These are phyloP conservation scores for Diaporthe citrichinensis DNA, from an alignment of 2,329 filamentous ascomycete genomes.

Conservation along the genomic window DNA sequence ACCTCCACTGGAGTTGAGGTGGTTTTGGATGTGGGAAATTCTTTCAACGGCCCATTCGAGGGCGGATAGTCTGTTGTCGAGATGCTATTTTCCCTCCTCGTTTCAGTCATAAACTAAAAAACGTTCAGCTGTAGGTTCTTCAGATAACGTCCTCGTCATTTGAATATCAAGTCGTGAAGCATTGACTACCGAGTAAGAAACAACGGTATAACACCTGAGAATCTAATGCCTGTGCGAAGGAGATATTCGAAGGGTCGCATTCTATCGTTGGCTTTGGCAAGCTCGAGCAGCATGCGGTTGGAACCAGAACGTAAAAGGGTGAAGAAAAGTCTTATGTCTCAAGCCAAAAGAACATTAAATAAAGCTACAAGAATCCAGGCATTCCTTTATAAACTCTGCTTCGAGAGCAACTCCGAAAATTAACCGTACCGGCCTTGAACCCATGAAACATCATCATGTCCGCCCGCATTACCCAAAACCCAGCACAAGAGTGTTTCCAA, in stretches of 20 bases:
- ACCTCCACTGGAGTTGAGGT: background rate
- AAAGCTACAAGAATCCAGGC: conserved; percentile 23
- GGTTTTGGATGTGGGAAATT: background rate
- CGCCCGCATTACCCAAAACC: background rate
- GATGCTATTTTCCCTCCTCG: background rate
- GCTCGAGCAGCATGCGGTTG: background rate
- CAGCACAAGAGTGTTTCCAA: background rate
- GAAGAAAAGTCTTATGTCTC: background rate
- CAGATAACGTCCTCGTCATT: background rate
- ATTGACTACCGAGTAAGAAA: background rate
- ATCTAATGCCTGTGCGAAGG: background rate
- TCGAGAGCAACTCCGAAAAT: conserved; percentile 18
- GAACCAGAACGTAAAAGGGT: background rate
- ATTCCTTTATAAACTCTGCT: conserved; percentile 8
- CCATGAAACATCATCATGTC: conserved; percentile 5
- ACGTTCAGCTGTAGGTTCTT: no score
- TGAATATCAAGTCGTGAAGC: no score
- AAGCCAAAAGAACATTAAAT: conserved; percentile 13
- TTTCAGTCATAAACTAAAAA: background rate
- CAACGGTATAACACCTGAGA: background rate
- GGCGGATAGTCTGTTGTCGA: no score
- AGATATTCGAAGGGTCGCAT: no score
- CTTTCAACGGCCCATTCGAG: no score
- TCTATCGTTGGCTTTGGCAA: background rate
- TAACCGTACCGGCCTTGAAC: background rate